Conservation (phyloP, 805 yeast species). For the Cyberlindnera lachancei region DNA sequence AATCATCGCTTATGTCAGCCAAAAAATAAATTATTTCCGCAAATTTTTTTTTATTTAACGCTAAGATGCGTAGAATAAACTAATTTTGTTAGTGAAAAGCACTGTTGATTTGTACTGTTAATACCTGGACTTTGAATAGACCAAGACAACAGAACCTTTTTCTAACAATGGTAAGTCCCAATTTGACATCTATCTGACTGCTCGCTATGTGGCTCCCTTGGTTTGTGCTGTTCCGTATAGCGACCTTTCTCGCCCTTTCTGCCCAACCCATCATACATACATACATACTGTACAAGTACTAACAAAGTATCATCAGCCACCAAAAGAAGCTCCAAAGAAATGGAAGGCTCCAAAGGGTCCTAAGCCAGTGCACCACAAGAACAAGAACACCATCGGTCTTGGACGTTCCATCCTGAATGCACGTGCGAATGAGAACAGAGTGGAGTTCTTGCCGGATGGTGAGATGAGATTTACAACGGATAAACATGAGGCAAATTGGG, state of each 20-base stretch:
- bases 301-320: slow-evolving; percentile 18
- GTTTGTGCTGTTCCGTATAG: neutral
- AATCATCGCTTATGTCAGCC: too few species aligned
- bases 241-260: neutral
- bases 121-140: neutral
- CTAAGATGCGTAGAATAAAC: too few species aligned
- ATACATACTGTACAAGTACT: neutral
- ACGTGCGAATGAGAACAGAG: slow-evolving; percentile 59
- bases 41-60: too few species aligned
- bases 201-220: neutral
- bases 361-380: slow-evolving; percentile 77
- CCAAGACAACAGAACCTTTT: too few species aligned
- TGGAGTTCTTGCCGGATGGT: slow-evolving; percentile 74
- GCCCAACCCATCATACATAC: neutral
- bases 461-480: slow-evolving; percentile 84
- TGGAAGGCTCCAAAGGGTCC: slow-evolving; percentile 93
- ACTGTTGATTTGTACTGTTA: too few species aligned
- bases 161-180: too few species aligned
- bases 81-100: too few species aligned
- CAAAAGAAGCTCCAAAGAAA: slow-evolving; percentile 50
- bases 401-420: slow-evolving; percentile 80
- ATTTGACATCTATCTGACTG: neutral
- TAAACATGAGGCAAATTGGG: slow-evolving; percentile 82
- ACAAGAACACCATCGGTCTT: slow-evolving; percentile 75
- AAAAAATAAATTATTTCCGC: too few species aligned